phyloP scores from a whole-genome alignment of 1,139 yeast genomes.

The Hyphopichia pseudoburtonii region DNA sequence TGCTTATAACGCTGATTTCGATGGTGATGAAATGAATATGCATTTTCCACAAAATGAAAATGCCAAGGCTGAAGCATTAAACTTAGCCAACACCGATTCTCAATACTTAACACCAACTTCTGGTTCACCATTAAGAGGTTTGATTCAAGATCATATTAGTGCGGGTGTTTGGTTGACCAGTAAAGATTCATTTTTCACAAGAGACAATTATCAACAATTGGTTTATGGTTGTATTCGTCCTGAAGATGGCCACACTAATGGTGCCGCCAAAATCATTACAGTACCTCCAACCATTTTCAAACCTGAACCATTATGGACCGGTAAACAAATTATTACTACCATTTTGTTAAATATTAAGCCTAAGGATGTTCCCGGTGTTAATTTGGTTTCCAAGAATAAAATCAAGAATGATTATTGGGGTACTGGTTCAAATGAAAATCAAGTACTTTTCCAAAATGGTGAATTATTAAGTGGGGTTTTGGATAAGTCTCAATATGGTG shows the following conservation, averaged over 20 bases:
- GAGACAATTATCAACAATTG: conserved; percentile 91
- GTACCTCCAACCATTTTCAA: conserved; percentile 87
- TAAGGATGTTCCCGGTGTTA: conserved; percentile 83
- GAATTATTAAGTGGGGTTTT: conserved; percentile 87
- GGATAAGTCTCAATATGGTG: conserved; percentile 98
- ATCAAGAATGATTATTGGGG: conserved; percentile 97
- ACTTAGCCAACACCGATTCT: conserved; percentile 93
- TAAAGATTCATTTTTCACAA: conserved; percentile 86
- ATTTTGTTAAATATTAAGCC: conserved; percentile 86
- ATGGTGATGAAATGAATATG: conserved; percentile 99
- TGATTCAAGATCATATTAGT: conserved; percentile 97
- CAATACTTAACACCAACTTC: conserved; percentile 98
- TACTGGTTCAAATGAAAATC: conserved; percentile 74
- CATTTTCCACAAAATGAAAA: conserved; percentile 99
- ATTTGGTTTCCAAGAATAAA: conserved; percentile 79
- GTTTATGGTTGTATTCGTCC: conserved; percentile 94
- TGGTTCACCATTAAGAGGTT: conserved; percentile 97
- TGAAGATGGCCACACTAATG: conserved; percentile 94
- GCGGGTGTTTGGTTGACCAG: conserved; percentile 98
- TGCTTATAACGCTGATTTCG: conserved; percentile 98
- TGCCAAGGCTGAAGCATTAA: conserved; percentile 94
- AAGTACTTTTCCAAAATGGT: conserved; percentile 84
- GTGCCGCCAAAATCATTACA: conserved; percentile 61
- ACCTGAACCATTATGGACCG: conserved; percentile 96
- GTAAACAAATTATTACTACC: conserved; percentile 95